Percentiles rank a stretch among this genome's conserved stretches.
phyloP scores from a whole-genome alignment of 192 early-diverging fungal genomes.

The Lobosporangium transversale region DNA sequence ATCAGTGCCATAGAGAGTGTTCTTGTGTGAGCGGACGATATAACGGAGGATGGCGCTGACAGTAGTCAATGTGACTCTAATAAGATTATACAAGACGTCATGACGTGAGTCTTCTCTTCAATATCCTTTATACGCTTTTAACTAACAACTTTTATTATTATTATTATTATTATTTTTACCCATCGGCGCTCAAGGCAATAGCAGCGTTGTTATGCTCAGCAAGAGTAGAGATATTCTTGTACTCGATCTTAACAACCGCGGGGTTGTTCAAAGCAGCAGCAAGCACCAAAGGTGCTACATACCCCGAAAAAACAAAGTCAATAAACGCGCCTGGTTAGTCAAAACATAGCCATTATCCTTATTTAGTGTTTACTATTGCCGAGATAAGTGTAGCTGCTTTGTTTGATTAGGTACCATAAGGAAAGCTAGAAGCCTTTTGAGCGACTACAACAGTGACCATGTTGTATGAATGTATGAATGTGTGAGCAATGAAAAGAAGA shows the following conservation, averaged over 20 bases:
- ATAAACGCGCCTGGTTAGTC: no score
- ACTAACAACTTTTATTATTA: no score
- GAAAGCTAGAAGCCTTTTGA: conserved; percentile 63
- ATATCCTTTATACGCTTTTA: no score
- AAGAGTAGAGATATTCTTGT: conserved; percentile 58
- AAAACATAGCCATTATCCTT: no score
- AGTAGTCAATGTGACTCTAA: conserved; percentile 35
- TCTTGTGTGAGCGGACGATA: conserved; percentile 46
- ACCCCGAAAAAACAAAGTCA: no score
- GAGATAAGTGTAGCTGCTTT: no score
- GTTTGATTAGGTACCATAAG: no score
- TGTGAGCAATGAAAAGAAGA: not conserved
- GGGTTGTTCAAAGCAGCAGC: conserved; percentile 61
- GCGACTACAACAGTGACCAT: conserved; percentile 66
- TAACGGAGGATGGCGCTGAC: conserved; percentile 44
- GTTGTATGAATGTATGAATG: conserved; percentile 13
- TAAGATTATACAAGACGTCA: not conserved
- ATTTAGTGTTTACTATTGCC: no score
- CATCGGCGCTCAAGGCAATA: conserved; percentile 30
- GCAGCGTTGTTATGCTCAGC: conserved; percentile 46
- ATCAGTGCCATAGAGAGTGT: conserved; percentile 45
- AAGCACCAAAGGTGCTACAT: conserved; percentile 62
- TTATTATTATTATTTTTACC: conserved; percentile 25
- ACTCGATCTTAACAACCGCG: conserved; percentile 53
- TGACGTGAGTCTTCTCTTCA: not conserved